Evolutionary conservation across 208 protist genomes (phyloP), one percentile per base, ranked within the genome.

Genomic region (Acanthamoeba lenticulata): DNA sequence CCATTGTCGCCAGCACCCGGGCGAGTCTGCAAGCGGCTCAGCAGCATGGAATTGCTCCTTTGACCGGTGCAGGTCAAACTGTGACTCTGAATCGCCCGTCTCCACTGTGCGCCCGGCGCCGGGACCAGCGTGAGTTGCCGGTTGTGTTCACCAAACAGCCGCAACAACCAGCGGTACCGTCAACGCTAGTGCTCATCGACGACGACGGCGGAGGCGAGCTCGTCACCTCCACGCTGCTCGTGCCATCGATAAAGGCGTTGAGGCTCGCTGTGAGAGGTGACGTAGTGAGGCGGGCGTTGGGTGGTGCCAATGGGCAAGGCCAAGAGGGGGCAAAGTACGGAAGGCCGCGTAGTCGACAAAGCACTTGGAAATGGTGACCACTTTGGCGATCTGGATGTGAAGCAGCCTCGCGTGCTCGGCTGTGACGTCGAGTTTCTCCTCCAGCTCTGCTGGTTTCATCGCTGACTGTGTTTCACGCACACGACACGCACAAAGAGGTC

Each of bases 271-370:
- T 19, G 27, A 38, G 29, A 69, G 29, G 24, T 69, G 24, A 69
- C 15, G 15, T 67, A 7, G 15, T 67, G 4, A 67, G 57, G 24
- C 57, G 15, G n/a, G 15, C 27, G 7, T n/a, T 67, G 36, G 34
- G 11, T 0, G 2, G 32, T 44, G 13, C 0, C 7, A 9, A 15
- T n/a, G 36, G 17, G 36, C 7, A 2, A 21, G 67, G 44, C 24
- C 5, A 21, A 67, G 9, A 42, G 24, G 9, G 69, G 24, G 17
- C 9, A 32, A 24, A 24, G 2, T 57, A 86, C 77, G 77, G 21
- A 86, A 86, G 3, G 44, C 77, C n/a, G 77, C 77, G n/a, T 86
- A 86, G 77, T 86, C 77, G 40, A 86, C 77, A 5, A 57, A 24
- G 77, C 77, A 86, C 44, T 86, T 86, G 42, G 77, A 86, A 27